These are phyloP conservation scores for Phylloporus scabripes DNA, from an alignment of 768 basidiomycete genomes.

Conservation along the genomic window DNA sequence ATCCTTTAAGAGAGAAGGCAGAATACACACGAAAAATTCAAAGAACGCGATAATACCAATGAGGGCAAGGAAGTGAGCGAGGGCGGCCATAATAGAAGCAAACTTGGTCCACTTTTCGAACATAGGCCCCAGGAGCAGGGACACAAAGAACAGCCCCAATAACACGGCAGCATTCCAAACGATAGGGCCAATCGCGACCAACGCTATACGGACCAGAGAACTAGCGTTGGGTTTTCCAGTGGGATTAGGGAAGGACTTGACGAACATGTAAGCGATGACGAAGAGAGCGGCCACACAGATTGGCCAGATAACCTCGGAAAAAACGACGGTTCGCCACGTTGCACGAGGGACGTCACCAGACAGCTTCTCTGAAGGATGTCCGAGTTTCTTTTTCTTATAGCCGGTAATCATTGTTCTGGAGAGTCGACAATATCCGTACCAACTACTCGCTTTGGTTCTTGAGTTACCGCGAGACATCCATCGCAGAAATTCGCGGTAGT, in stretches of 20 bases:
- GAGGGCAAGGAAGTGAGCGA: constrained; percentile 80
- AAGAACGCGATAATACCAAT: constrained; percentile 86
- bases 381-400: constrained; percentile 98
- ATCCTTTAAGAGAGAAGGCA: constrained; percentile 29
- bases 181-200: constrained; percentile 88
- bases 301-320: constrained; percentile 80
- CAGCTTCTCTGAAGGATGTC: constrained; percentile 95
- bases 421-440: constrained; percentile 98
- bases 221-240: constrained; percentile 66
- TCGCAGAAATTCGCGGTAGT: constrained; percentile 95
- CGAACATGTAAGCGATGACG: constrained; percentile 84
- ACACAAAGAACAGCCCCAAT: constrained; percentile 79
- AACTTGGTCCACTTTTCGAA: constrained; percentile 82
- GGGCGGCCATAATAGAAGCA: constrained; percentile 85
- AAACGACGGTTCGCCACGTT: constrained; percentile 74
- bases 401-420: constrained; percentile 97
- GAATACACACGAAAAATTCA: constrained; percentile 81
- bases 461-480: constrained; percentile 99
- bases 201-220: constrained; percentile 80
- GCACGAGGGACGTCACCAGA: constrained; percentile 94
- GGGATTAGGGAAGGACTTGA: constrained; percentile 78
- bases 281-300: constrained; percentile 73
- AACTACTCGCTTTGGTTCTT: constrained; percentile 91
- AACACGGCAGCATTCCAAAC: constrained; percentile 93
- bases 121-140: constrained; percentile 91